Conservation (phyloP, 441 rosid genomes). For the Populus hybrid region DNA sequence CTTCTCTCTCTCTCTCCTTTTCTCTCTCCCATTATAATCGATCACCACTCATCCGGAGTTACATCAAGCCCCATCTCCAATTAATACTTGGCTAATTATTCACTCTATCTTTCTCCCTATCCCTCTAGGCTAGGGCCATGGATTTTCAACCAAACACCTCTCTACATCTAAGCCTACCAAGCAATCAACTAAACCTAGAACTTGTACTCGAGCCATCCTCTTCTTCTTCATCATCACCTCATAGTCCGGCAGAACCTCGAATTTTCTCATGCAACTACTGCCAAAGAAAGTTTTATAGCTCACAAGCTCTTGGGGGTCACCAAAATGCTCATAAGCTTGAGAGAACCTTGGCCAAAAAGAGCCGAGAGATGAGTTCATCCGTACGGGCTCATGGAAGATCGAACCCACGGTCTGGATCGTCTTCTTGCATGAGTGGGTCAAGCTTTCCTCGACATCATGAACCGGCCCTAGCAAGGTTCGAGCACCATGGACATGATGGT, state of each 20-base stretch:
- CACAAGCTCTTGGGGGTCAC: slow-evolving; percentile 96
- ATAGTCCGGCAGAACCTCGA: slow-evolving; percentile 45
- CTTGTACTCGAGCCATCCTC: slow-evolving; percentile 68
- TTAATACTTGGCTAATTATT: not conserved
- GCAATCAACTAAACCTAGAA: slow-evolving; percentile 54
- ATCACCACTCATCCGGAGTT: not conserved
- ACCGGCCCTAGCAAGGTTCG: slow-evolving; percentile 14
- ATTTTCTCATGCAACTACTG: slow-evolving; percentile 85
- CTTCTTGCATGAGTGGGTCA: not conserved
- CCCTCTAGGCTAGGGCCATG: slow-evolving; percentile 30
- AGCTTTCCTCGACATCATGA: slow-evolving; percentile 16
- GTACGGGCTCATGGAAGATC: slow-evolving; percentile 27
- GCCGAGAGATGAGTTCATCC: slow-evolving; percentile 52
- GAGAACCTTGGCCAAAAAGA: slow-evolving; percentile 83
- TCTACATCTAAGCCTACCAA: slow-evolving; percentile 52
- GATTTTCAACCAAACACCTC: slow-evolving; percentile 71
- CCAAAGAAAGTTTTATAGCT: slow-evolving; percentile 81
- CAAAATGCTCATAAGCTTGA: slow-evolving; percentile 96
- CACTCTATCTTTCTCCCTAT: not conserved
- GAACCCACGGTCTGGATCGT: slow-evolving; percentile 16
- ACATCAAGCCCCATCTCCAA: not conserved
- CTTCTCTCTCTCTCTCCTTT: slow-evolving; percentile 7
- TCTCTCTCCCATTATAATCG: slow-evolving; percentile 1
- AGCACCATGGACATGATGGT: slow-evolving; percentile 20
- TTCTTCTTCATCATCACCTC: slow-evolving; percentile 52